A percentile compares a stretch with the other conserved stretches of the same genome.
These are phyloP conservation scores for Cicer judaicum DNA, from an alignment of 306 rosid genomes.

Conservation along the genomic window DNA sequence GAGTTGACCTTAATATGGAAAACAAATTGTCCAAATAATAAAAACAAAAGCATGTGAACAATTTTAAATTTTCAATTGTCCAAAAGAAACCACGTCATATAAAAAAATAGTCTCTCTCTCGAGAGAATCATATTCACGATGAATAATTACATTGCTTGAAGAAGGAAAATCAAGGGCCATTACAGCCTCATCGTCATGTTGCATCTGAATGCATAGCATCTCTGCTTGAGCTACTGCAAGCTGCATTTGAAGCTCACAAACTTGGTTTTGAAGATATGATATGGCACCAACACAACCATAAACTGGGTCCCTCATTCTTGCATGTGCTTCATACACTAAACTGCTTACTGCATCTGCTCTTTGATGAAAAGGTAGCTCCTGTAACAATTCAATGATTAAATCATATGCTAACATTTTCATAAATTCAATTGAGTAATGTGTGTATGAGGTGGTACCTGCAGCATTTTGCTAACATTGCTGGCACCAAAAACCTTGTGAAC, in stretches of 20 bases:
- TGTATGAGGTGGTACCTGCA: conserved; percentile 65
- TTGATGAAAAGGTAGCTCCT: conserved; percentile 76
- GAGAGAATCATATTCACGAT: conserved; percentile 56
- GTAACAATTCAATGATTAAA: neutral
- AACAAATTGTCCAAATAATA: neutral
- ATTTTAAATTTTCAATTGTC: conserved; percentile 30
- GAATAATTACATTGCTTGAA: conserved; percentile 65
- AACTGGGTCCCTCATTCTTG: conserved; percentile 87
- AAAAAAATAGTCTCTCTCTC: conserved; percentile 61
- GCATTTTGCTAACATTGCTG: conserved; percentile 92
- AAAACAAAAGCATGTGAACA: conserved; percentile 20
- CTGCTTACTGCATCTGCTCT: conserved; percentile 95
- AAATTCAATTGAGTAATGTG: too few relatives aligned
- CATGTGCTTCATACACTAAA: conserved; percentile 85
- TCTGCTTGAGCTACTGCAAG: conserved; percentile 93
- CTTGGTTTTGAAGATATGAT: conserved; percentile 78
- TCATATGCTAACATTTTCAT: too few relatives aligned
- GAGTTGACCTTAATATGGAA: conserved; percentile 56
- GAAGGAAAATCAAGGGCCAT: conserved; percentile 60
- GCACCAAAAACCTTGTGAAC: conserved; percentile 98
- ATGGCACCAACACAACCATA: conserved; percentile 95
- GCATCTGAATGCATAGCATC: conserved; percentile 87
- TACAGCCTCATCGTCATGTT: conserved; percentile 54
- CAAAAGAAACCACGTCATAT: conserved; percentile 78
- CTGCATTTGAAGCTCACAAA: conserved; percentile 90